Percentiles rank a stretch among this genome's conserved stretches.
phyloP scores from a whole-genome alignment of 2,329 filamentous ascomycete genomes.

The Botrytis tulipae region DNA sequence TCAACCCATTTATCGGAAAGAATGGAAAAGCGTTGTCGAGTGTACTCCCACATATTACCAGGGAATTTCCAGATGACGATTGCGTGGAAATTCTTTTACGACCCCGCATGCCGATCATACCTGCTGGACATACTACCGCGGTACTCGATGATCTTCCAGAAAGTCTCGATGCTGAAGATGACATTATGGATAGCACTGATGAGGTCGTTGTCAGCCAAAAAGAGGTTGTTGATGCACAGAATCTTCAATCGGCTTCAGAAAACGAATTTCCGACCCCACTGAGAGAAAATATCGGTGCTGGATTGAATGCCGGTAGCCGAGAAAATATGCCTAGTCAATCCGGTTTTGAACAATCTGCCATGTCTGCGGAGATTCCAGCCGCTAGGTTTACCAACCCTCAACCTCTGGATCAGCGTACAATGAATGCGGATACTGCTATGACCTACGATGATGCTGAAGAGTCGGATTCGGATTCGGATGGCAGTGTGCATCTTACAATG shows the following conservation, averaged over 20 bases:
- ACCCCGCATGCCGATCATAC: slow-evolving; percentile 49
- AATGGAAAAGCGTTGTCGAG: slow-evolving; percentile 66
- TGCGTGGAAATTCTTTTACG: slow-evolving; percentile 68
- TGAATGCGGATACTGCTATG: slow-evolving; percentile 11
- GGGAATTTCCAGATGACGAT: slow-evolving; percentile 60
- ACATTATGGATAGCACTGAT: slow-evolving; percentile 6
- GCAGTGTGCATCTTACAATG: slow-evolving; percentile 20
- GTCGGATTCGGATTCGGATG: slow-evolving; percentile 15
- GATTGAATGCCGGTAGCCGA: neutral
- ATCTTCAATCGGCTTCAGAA: neutral
- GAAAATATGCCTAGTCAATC: neutral
- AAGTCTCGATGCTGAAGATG: neutral
- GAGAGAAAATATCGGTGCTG: neutral
- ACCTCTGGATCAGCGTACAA: neutral
- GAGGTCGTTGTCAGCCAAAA: neutral
- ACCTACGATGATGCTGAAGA: slow-evolving; percentile 1
- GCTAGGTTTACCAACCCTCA: neutral
- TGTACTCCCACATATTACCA: slow-evolving; percentile 75
- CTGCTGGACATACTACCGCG: slow-evolving; percentile 22
- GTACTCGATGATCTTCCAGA: slow-evolving; percentile 6
- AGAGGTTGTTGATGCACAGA: neutral
- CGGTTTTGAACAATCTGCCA: neutral
- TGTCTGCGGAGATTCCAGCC: neutral
- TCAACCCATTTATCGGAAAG: slow-evolving; percentile 70
- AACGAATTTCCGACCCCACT: neutral